Base-by-base conservation (phyloP, 202 grass and related monocot genomes). In the Cymbopogon flexuosus region DNA sequence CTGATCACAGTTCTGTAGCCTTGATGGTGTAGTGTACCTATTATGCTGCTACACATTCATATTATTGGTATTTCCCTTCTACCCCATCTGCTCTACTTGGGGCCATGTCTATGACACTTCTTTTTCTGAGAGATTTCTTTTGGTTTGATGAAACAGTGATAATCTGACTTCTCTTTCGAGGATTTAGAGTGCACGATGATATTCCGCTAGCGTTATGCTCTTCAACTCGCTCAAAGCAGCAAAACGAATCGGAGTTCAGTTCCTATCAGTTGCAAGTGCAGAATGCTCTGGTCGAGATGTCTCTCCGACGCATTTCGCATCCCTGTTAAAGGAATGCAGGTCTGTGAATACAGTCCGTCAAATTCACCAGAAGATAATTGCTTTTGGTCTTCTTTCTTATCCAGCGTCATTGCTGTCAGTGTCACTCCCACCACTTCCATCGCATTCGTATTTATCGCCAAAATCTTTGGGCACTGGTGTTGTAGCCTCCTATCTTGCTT, bases 281-380 rank as follows among this genome's bases (percentile, higher is more conserved):
- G 79, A 60, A 54, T 65, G 54, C 51, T 45, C 37, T 33, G 54
- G 35, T 68, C 10, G 3, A 52, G 65, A 81, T 59, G 22, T 37
- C 22, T 62, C 70, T 6, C 61, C 42, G 1, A 30, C 60, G 21
- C 47, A 75, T 29, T 86, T 88, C 5, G 79, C 83, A 51, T 75
- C 83, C 42, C 71, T 88, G 21, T 84, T 88, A 43, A 88, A 85
- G 58, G 83, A 88, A 68, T 88, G 89, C 79, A 86, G 49, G 75
- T 83, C 79, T 37, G 34, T 67, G 16, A 83, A 43, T 10, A 46
- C 75, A 54, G 79, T 82, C 63, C 79, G 59, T 43, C 86, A 83
- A 76, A 75, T 91, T 54, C 89, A 91, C 79, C 86, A 91, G 39
- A 80, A 81, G 78, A 85, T 88, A 30, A 69, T 91, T 18, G 12